Percentiles rank a stretch among this genome's conserved stretches.
These are phyloP conservation scores for Cryphonectria radicalis DNA, from an alignment of 2,329 filamentous ascomycete species.

Conservation along the genomic window DNA sequence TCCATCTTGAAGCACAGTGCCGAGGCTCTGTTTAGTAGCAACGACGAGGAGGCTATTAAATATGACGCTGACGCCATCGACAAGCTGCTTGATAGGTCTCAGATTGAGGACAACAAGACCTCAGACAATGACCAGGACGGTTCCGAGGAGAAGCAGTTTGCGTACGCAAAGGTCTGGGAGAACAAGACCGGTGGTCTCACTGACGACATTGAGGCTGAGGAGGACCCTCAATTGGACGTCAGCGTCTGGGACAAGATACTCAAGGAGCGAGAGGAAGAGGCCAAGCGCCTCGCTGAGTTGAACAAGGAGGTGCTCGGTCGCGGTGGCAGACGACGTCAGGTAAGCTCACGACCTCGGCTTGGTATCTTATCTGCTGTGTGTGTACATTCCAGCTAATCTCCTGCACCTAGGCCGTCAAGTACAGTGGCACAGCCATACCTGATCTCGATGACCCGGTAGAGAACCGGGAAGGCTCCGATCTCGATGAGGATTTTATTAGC, in stretches of 20 bases:
- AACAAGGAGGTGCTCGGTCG: slow-evolving; percentile 80
- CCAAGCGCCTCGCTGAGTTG: slow-evolving; percentile 70
- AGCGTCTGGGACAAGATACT: slow-evolving; percentile 91
- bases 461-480: slow-evolving; percentile 18
- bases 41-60: slow-evolving; percentile 71
- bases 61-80: slow-evolving; percentile 87
- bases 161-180: slow-evolving; percentile 89
- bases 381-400: slow-evolving; percentile 9
- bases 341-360: slow-evolving; percentile 37
- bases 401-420: slow-evolving; percentile 25
- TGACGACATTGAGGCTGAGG: slow-evolving; percentile 61
- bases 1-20: slow-evolving; percentile 88
- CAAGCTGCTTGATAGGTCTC: slow-evolving; percentile 83
- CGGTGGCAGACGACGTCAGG: slow-evolving; percentile 73
- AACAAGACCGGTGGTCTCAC: slow-evolving; percentile 74
- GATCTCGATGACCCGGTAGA: slow-evolving; percentile 25
- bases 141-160: slow-evolving; percentile 79
- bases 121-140: slow-evolving; percentile 55
- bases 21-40: slow-evolving; percentile 79
- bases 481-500: slow-evolving; percentile 30
- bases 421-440: slow-evolving; percentile 18
- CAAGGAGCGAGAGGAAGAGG: slow-evolving; percentile 77
- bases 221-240: slow-evolving; percentile 61
- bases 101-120: slow-evolving; percentile 72
- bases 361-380: not conserved